Conservation (phyloP, 768 basidiomycete genomes). For the Exidia glandulosa region DNA sequence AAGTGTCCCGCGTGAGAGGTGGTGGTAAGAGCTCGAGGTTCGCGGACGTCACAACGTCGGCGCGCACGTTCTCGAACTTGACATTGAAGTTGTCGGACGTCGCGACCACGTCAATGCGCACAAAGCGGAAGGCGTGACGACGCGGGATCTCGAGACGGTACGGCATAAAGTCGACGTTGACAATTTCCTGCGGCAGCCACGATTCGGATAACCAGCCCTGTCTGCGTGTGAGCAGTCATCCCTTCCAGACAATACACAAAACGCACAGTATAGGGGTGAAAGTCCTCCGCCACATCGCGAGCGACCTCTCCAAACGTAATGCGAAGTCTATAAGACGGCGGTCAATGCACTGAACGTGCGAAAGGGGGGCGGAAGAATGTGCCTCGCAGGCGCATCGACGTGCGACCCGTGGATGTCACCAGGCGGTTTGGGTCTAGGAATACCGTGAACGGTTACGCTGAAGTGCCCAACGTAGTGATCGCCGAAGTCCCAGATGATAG, state of each 20-base stretch:
- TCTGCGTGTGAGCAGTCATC: too few species aligned
- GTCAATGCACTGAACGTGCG: neutral
- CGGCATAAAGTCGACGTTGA: neutral
- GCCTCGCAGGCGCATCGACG: neutral
- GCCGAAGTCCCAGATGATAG: conserved; percentile 1
- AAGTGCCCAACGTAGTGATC: neutral
- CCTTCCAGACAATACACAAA: neutral
- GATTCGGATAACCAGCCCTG: neutral
- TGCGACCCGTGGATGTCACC: neutral
- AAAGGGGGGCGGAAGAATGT: neutral
- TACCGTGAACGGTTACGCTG: neutral
- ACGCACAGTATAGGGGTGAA: neutral
- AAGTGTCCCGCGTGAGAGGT: neutral
- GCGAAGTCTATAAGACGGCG: neutral
- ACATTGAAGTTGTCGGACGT: neutral
- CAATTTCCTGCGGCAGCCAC: neutral
- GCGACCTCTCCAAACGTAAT: neutral
- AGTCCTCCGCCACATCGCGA: neutral
- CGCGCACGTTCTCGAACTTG: neutral
- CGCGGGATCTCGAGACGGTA: neutral
- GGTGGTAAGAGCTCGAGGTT: neutral
- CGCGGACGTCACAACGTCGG: neutral
- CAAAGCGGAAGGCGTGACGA: conserved; percentile 1
- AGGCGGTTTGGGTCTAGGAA: neutral
- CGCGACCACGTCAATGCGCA: neutral